Percentiles rank a stretch among this genome's conserved stretches.
phyloP scores from a whole-genome alignment of 2,329 filamentous ascomycete genomes.

The Aspergillus fructus region DNA sequence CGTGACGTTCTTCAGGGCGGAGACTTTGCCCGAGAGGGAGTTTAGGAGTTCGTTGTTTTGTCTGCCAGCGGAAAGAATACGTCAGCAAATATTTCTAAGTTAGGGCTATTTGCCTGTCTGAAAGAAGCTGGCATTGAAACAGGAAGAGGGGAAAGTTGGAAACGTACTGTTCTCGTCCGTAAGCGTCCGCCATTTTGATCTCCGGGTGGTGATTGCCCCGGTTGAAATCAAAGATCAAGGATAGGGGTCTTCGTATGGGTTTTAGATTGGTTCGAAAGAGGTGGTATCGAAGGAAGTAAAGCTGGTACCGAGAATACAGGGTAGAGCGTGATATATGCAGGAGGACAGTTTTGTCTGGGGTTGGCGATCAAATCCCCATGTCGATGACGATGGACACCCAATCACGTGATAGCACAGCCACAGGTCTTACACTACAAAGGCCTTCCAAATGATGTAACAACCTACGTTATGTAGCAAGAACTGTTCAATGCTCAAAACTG shows the following conservation, averaged over 20 bases:
- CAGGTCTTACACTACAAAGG: not conserved
- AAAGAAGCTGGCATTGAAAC: not conserved
- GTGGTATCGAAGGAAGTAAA: not conserved
- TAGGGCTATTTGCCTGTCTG: not conserved
- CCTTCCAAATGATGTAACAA: not conserved
- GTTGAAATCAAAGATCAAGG: not conserved
- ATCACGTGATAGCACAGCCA: slow-evolving; percentile 8
- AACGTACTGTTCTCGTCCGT: slow-evolving; percentile 68
- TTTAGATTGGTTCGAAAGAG: not conserved
- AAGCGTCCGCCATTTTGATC: slow-evolving; percentile 67
- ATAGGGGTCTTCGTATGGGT: not conserved
- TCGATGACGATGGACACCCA: slow-evolving; percentile 2
- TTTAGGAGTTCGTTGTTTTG: slow-evolving; percentile 96
- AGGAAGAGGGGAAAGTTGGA: not conserved
- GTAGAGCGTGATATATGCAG: not conserved
- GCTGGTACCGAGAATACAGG: not conserved
- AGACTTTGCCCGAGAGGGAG: slow-evolving; percentile 87
- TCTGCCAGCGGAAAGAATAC: slow-evolving; percentile 34
- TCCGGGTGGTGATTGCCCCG: not conserved
- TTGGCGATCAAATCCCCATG: slow-evolving; percentile 2
- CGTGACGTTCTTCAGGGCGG: slow-evolving; percentile 86
- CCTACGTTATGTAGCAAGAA: not conserved
- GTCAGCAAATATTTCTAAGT: slow-evolving; percentile 12
- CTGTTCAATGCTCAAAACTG: not conserved
- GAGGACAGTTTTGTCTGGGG: not conserved